A percentile compares a stretch with the other conserved stretches of the same genome.
phyloP scores from a whole-genome alignment of 2,329 filamentous ascomycete genomes.

The Pseudogymnoascus destructans region DNA sequence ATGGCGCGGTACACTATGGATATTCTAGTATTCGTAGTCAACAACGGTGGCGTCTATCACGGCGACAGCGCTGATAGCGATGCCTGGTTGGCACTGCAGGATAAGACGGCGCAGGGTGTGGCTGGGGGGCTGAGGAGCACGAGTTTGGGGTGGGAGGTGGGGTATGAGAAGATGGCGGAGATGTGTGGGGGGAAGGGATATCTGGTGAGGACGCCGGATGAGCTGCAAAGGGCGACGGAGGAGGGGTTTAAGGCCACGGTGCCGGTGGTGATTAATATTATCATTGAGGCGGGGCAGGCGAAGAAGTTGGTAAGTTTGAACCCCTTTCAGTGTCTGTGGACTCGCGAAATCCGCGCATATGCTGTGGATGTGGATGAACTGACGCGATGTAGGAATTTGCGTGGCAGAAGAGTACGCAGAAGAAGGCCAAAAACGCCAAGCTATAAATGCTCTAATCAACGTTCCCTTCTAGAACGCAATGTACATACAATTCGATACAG shows the following conservation, averaged over 20 bases:
- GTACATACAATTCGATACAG: not conserved
- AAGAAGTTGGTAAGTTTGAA: slow-evolving; percentile 26
- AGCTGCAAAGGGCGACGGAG: slow-evolving; percentile 36
- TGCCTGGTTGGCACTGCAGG: slow-evolving; percentile 33
- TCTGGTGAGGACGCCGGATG: slow-evolving; percentile 37
- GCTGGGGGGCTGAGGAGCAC: slow-evolving; percentile 33
- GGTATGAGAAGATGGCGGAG: slow-evolving; percentile 41
- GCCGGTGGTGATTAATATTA: slow-evolving; percentile 41
- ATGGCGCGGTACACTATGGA: slow-evolving; percentile 42
- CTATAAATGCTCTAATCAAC: not conserved
- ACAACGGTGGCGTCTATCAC: slow-evolving; percentile 40
- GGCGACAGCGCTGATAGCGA: slow-evolving; percentile 30
- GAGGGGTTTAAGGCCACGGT: slow-evolving; percentile 35
- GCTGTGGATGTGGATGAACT: not conserved
- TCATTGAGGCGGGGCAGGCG: slow-evolving; percentile 38
- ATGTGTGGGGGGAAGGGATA: slow-evolving; percentile 41
- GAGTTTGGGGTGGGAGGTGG: slow-evolving; percentile 39
- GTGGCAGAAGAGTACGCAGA: slow-evolving; percentile 25
- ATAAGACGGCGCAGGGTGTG: slow-evolving; percentile 25
- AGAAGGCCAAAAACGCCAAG: slow-evolving; percentile 16
- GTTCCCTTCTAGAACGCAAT: not conserved
- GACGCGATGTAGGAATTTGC: slow-evolving; percentile 20
- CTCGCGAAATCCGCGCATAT: not conserved
- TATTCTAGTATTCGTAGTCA: slow-evolving; percentile 41
- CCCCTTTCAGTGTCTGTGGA: not conserved